These are phyloP conservation scores for Alnus rubra DNA, from an alignment of 306 rosid species.

Conservation along the genomic window DNA sequence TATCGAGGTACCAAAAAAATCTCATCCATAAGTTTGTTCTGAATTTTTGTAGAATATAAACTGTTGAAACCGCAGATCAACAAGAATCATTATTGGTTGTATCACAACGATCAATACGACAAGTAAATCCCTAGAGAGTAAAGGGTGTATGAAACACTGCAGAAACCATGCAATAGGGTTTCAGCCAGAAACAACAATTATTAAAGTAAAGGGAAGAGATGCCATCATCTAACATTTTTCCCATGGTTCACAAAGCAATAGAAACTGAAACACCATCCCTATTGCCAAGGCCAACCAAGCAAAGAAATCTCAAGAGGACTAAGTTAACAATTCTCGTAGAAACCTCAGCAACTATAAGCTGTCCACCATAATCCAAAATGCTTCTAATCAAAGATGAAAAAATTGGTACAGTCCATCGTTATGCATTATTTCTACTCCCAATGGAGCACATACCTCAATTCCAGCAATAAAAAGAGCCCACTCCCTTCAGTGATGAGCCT, in stretches of 20 bases:
- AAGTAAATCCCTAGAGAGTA: background rate
- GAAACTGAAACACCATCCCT: constrained; percentile 33
- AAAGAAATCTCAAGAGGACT: background rate
- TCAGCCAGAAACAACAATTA: constrained; percentile 24
- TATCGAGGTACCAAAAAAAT: background rate
- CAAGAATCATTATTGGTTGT: background rate
- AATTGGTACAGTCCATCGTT: constrained; percentile 34
- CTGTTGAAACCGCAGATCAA: background rate
- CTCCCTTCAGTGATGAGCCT: constrained; percentile 70
- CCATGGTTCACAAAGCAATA: constrained; percentile 27
- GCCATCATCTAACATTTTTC: constrained; percentile 14
- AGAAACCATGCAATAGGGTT: constrained; percentile 21
- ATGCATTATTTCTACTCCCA: constrained; percentile 55
- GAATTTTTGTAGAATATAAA: background rate
- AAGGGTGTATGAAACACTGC: background rate
- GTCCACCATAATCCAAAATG: constrained; percentile 28
- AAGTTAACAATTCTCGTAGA: constrained; percentile 17
- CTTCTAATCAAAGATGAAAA: constrained; percentile 28
- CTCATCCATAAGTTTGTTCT: background rate
- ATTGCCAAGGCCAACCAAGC: constrained; percentile 21
- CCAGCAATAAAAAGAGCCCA: constrained; percentile 16
- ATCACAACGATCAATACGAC: background rate
- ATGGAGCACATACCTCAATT: constrained; percentile 32
- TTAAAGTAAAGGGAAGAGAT: constrained; percentile 26
- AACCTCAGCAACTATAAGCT: constrained; percentile 3